Conservation (phyloP, 768 basidiomycete species). For the Hericium coralloides region DNA sequence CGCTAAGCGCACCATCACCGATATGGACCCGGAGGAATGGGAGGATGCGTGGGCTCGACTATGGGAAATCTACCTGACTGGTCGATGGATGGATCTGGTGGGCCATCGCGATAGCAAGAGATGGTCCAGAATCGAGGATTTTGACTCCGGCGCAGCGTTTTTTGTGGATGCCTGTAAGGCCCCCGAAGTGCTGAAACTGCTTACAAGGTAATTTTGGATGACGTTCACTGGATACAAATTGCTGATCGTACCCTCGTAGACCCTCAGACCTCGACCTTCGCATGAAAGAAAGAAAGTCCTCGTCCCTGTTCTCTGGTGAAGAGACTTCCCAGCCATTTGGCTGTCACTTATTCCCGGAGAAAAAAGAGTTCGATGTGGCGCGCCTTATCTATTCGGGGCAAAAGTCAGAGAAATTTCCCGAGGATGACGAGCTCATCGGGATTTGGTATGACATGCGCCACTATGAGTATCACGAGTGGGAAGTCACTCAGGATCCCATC, state of each 20-base stretch:
- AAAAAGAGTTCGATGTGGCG: slow-evolving; percentile 8
- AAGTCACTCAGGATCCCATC: slow-evolving; percentile 2
- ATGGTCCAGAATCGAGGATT: slow-evolving; percentile 12
- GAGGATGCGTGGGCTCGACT: slow-evolving; percentile 6
- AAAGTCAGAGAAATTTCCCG: slow-evolving; percentile 8
- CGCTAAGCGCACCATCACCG: slow-evolving; percentile 9
- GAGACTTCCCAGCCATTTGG: slow-evolving; percentile 2
- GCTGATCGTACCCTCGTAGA: slow-evolving; percentile 1
- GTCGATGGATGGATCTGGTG: background rate
- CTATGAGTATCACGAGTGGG: slow-evolving; percentile 6
- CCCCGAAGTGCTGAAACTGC: slow-evolving; percentile 6
- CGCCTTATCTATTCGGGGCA: slow-evolving; percentile 8
- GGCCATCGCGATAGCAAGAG: slow-evolving; percentile 4
- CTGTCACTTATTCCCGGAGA: slow-evolving; percentile 8
- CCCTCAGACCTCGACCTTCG: slow-evolving; percentile 8
- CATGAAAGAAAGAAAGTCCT: slow-evolving; percentile 1
- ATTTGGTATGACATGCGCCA: slow-evolving; percentile 14
- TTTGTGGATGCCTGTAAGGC: slow-evolving; percentile 8
- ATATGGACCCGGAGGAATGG: slow-evolving; percentile 13
- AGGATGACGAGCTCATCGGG: slow-evolving; percentile 10
- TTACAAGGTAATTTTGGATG: slow-evolving; percentile 4
- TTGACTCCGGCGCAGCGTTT: slow-evolving; percentile 4
- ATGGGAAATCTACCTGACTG: slow-evolving; percentile 13
- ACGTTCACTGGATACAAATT: background rate
- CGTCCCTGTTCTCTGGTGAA: slow-evolving; percentile 2